phyloP scores from a whole-genome alignment of 2,329 filamentous ascomycete species.

The Apiospora rasikravindrae region DNA sequence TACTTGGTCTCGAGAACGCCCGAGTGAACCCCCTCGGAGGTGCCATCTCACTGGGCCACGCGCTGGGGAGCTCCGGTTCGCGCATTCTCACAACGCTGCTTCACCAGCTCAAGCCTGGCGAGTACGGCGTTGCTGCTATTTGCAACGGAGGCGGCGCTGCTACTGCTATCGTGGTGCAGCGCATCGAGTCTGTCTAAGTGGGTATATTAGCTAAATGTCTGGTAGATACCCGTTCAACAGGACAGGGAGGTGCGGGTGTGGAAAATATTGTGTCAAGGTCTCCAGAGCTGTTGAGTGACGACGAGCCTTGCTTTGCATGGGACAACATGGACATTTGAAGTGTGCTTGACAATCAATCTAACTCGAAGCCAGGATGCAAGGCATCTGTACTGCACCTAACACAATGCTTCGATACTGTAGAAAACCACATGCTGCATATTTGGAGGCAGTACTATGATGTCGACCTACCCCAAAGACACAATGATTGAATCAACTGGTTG shows the following conservation, averaged over 20 bases:
- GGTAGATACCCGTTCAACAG: background rate
- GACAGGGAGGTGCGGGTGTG: no score
- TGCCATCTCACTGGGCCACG: conserved; percentile 90
- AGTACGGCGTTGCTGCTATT: conserved; percentile 95
- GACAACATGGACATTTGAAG: background rate
- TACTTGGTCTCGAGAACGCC: conserved; percentile 78
- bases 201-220: background rate
- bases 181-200: conserved; percentile 63
- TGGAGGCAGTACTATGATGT: no score
- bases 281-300: background rate
- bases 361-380: background rate
- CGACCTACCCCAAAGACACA: background rate
- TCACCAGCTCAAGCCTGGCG: conserved; percentile 87
- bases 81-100: conserved; percentile 88
- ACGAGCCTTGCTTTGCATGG: background rate
- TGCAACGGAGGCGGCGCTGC: conserved; percentile 96
- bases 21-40: conserved; percentile 88
- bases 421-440: no score
- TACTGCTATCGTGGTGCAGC: conserved; percentile 89
- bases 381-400: background rate
- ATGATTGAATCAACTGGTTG: background rate
- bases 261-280: background rate
- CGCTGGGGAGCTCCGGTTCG: conserved; percentile 90
- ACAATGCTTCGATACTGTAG: background rate
- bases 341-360: background rate